phyloP scores from a whole-genome alignment of 2,329 filamentous ascomycete genomes.

The Leptographium galeiforme region DNA sequence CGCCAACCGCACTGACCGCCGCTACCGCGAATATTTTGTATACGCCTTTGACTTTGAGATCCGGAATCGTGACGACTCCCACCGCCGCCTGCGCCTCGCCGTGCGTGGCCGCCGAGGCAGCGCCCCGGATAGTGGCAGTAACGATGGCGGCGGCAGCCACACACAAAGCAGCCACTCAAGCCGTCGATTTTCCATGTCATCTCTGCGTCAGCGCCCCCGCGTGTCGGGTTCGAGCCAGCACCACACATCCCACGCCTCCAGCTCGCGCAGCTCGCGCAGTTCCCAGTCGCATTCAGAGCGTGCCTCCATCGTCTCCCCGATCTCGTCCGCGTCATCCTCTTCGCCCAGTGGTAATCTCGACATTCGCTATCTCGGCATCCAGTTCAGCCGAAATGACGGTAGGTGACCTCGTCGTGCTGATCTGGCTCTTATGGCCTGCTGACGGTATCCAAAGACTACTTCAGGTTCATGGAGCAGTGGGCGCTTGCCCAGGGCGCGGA shows the following conservation, averaged over 20 bases:
- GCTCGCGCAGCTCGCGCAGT: conserved; percentile 5
- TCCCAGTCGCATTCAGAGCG: conserved; percentile 9
- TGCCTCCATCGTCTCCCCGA: conserved; percentile 1
- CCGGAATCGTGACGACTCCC: conserved; percentile 30
- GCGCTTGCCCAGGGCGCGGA: conserved; percentile 30
- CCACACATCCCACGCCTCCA: conserved; percentile 9
- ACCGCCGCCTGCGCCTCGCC: conserved; percentile 30
- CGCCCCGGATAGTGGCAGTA: conserved; percentile 19
- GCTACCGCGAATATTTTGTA: conserved; percentile 34
- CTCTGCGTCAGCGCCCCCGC: conserved; percentile 25
- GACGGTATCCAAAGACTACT: conserved; percentile 24
- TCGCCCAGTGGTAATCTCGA: conserved; percentile 18
- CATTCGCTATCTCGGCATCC: conserved; percentile 34
- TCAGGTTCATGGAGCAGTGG: conserved; percentile 33
- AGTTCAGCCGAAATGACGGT: conserved; percentile 36
- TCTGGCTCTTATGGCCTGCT: neutral
- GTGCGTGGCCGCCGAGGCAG: conserved; percentile 27
- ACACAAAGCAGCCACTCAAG: neutral
- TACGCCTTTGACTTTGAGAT: conserved; percentile 33
- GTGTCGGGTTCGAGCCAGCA: conserved; percentile 1
- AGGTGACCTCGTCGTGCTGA: conserved; percentile 8
- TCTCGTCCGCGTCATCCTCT: conserved; percentile 7
- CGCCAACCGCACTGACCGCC: conserved; percentile 28
- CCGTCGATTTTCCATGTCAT: conserved; percentile 29
- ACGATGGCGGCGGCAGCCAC: neutral